Conservation (phyloP, 768 basidiomycete genomes). For the Lactifluus piperatus region DNA sequence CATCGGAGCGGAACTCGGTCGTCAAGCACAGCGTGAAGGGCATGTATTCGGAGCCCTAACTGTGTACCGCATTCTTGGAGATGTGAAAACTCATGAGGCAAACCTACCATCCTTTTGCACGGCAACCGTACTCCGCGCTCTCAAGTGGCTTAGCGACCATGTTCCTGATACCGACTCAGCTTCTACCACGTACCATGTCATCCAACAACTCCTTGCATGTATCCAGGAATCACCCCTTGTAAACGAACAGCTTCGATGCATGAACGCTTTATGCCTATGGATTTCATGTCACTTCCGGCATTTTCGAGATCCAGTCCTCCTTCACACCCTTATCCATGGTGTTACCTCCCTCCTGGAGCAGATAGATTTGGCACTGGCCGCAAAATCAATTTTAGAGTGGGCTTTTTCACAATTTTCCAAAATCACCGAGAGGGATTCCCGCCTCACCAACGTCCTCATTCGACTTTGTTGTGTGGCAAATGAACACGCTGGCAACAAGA, state of each 20-base stretch:
- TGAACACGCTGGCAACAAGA: slow-evolving; percentile 37
- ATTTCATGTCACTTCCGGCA: slow-evolving; percentile 49
- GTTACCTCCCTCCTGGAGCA: slow-evolving; percentile 57
- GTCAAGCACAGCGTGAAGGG: slow-evolving; percentile 32
- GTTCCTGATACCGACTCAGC: slow-evolving; percentile 35
- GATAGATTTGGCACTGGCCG: slow-evolving; percentile 53
- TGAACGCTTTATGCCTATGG: slow-evolving; percentile 69
- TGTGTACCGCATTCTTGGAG: slow-evolving; percentile 39
- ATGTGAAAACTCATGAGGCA: slow-evolving; percentile 49
- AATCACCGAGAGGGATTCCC: slow-evolving; percentile 35
- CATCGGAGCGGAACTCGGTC: slow-evolving; percentile 40
- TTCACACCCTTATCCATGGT: slow-evolving; percentile 63
- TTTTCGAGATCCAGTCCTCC: slow-evolving; percentile 49
- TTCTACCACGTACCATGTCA: slow-evolving; percentile 69
- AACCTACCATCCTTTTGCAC: slow-evolving; percentile 55
- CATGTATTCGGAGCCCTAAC: slow-evolving; percentile 44
- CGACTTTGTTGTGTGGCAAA: slow-evolving; percentile 56
- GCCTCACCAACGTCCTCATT: slow-evolving; percentile 58
- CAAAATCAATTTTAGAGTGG: slow-evolving; percentile 77
- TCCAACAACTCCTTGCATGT: slow-evolving; percentile 62
- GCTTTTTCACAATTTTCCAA: slow-evolving; percentile 46
- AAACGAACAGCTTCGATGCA: slow-evolving; percentile 71
- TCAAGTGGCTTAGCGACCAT: slow-evolving; percentile 49
- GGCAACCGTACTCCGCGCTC: slow-evolving; percentile 39
- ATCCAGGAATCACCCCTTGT: slow-evolving; percentile 62